Evolutionary conservation across 352 stramenopile genomes (phyloP).

Genomic region (Phytophthora litchii): DNA sequence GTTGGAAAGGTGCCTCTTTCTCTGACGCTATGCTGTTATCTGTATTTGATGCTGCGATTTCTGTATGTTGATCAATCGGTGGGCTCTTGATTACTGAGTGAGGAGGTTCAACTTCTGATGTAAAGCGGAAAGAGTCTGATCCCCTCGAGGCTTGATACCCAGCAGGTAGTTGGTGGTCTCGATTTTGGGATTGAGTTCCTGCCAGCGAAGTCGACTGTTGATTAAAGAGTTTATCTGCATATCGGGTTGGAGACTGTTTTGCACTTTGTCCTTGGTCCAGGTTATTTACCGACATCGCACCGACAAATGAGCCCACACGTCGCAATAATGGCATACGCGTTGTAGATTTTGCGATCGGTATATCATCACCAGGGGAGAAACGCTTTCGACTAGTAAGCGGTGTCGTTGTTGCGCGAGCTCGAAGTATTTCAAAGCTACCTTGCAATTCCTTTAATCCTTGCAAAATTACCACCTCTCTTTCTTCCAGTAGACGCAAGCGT

Average conservation of each 20-base stretch:
- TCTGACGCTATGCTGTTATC: neutral
- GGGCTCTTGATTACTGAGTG: conserved; percentile 2
- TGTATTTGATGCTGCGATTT: neutral
- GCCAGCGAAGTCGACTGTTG: neutral
- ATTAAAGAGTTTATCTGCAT: conserved; percentile 34
- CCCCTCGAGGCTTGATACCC: neutral
- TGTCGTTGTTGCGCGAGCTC: neutral
- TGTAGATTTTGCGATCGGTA: neutral
- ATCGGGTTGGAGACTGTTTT: conserved; percentile 33
- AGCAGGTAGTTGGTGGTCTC: neutral
- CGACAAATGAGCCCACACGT: conserved; percentile 29
- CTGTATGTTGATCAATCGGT: conserved; percentile 1
- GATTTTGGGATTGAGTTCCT: neutral
- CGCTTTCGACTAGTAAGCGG: conserved; percentile 1
- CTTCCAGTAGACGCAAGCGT: conserved; percentile 24
- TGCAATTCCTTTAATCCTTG: conserved; percentile 26
- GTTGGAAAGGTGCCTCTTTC: neutral
- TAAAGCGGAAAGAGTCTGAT: conserved; percentile 13
- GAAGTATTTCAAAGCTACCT: conserved; percentile 17
- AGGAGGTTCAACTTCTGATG: conserved; percentile 18
- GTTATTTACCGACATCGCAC: conserved; percentile 2
- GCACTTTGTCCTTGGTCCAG: conserved; percentile 3
- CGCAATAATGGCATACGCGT: conserved; percentile 17
- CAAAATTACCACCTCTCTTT: conserved; percentile 27
- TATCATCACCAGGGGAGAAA: conserved; percentile 8